These are phyloP conservation scores for Trichoderma breve DNA, from an alignment of 2,329 filamentous ascomycete genomes.

Conservation along the genomic window DNA sequence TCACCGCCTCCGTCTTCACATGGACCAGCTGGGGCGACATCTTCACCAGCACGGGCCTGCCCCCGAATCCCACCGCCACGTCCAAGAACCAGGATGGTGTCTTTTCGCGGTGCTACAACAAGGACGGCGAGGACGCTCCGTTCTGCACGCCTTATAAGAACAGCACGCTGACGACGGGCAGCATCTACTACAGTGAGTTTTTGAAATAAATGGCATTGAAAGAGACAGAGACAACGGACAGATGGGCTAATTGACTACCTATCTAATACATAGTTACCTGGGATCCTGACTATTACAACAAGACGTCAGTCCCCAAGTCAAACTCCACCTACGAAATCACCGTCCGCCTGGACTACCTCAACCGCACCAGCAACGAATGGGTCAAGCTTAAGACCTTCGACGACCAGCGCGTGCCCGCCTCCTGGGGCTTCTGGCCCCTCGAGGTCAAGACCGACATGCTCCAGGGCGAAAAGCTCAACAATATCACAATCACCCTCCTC, in stretches of 20 bases:
- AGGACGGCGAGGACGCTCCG: constrained; percentile 46
- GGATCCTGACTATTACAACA: constrained; percentile 52
- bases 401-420: constrained; percentile 35
- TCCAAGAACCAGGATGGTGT: constrained; percentile 43
- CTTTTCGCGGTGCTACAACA: constrained; percentile 51
- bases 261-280: constrained; percentile 48
- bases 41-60: constrained; percentile 43
- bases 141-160: constrained; percentile 50
- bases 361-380: constrained; percentile 37
- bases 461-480: constrained; percentile 39
- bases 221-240: background rate
- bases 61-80: constrained; percentile 45
- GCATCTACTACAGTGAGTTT: constrained; percentile 51
- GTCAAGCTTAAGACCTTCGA: constrained; percentile 38
- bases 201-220: background rate
- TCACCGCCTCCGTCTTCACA: constrained; percentile 46
- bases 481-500: constrained; percentile 49
- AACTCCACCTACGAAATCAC: constrained; percentile 34
- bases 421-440: constrained; percentile 50
- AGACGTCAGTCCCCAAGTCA: constrained; percentile 27
- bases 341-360: constrained; percentile 43
- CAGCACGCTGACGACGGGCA: constrained; percentile 44
- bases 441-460: constrained; percentile 40
- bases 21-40: constrained; percentile 37
- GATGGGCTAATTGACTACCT: no score